Percentiles rank a stretch among this genome's conserved stretches.
Evolutionary conservation across 2,329 filamentous ascomycete species (phyloP).

Genomic region (Epicoccum nigrum): DNA sequence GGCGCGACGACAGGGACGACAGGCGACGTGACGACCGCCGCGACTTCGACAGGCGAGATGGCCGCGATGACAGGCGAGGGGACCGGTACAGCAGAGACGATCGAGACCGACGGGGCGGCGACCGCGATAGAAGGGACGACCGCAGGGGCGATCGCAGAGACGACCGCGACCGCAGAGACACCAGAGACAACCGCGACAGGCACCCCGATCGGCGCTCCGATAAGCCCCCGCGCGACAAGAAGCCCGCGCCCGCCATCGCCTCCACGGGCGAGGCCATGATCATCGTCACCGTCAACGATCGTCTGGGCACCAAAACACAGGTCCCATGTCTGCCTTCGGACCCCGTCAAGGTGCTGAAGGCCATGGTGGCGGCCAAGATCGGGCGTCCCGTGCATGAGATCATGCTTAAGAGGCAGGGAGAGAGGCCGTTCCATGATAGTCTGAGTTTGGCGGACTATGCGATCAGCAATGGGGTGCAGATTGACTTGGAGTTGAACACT

Average conservation of each 20-base stretch:
- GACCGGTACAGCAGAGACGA: neutral
- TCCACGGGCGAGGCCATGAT: constrained; percentile 77
- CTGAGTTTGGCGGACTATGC: constrained; percentile 89
- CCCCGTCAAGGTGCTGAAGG: constrained; percentile 84
- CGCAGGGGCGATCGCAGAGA: neutral
- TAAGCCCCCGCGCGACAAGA: constrained; percentile 32
- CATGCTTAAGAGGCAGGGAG: constrained; percentile 86
- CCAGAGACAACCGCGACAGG: constrained; percentile 8
- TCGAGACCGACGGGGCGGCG: too few relatives aligned
- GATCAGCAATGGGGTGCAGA: constrained; percentile 83
- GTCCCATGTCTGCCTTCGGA: constrained; percentile 89
- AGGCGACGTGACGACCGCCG: neutral
- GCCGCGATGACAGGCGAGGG: neutral
- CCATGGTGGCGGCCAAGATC: constrained; percentile 87
- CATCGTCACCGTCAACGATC: constrained; percentile 89
- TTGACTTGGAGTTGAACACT: constrained; percentile 54
- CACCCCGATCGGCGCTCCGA: constrained; percentile 31
- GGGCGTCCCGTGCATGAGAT: constrained; percentile 91
- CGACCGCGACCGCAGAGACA: neutral
- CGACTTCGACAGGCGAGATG: neutral
- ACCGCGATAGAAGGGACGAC: neutral
- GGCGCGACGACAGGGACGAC: constrained; percentile 45
- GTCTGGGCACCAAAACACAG: constrained; percentile 92
- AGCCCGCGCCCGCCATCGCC: constrained; percentile 30
- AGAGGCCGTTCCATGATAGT: constrained; percentile 91